Conservation (phyloP, 495 filamentous ascomycete genomes). For the Penicillium goetzii region DNA sequence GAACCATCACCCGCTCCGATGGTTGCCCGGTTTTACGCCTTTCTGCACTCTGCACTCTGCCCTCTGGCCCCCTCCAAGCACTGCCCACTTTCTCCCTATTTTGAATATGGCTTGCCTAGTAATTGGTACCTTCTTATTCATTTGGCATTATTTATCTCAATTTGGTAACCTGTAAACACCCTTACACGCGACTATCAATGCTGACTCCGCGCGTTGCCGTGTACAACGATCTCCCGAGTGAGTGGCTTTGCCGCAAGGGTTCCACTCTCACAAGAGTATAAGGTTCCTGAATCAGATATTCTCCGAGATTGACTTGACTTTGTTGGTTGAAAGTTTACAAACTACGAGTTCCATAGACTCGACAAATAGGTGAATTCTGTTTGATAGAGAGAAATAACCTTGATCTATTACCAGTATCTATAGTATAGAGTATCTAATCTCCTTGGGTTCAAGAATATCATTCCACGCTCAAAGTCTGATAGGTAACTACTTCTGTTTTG, state of each 20-base stretch:
- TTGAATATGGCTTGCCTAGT: background rate
- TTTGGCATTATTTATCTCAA: background rate
- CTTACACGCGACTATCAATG: background rate
- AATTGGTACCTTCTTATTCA: background rate
- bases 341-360: no score
- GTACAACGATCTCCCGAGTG: background rate
- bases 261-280: background rate
- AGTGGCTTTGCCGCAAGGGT: background rate
- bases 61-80: background rate
- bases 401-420: background rate
- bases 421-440: background rate
- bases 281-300: background rate
- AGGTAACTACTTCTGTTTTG: background rate
- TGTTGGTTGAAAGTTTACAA: background rate
- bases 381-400: background rate
- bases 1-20: constrained; percentile 4
- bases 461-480: background rate
- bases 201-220: constrained; percentile 3
- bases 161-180: background rate
- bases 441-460: background rate
- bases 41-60: background rate
- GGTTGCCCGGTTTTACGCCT: constrained; percentile 1
- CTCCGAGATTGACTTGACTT: background rate
- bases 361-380: no score
- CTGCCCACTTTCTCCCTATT: background rate